Base-by-base conservation (phyloP, 768 basidiomycete species). In the Psilocybe sp. region DNA sequence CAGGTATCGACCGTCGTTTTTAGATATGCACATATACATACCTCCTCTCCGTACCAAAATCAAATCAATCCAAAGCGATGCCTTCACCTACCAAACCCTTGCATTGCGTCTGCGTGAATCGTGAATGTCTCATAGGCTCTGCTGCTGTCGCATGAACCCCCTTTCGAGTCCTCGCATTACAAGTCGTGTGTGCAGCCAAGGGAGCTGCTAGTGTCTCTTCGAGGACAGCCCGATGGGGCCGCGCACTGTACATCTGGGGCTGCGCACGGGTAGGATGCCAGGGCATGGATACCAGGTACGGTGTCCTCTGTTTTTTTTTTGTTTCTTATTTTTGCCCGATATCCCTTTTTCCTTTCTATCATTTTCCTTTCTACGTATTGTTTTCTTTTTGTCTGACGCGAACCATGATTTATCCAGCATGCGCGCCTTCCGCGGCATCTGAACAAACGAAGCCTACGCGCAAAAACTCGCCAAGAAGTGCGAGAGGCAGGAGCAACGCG, bases 171-270 rank as follows among this genome's bases (percentile, higher is more conserved):
- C 19, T 85, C 84, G 5, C 70, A 75, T 44, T 95, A 92, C 79
- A 81, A 78, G 63, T 69, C 76, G 44, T 96, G 92, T 70, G 72
- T 75, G 9, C 67, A 73, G 15, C 80, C 86, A 0, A 92, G 87
- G 89, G 84, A 90, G 55, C 77, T 96, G 16, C 77, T 94, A 90
- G 89, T 93, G 89, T 65, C 93, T 92, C 0, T 82, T 94, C 57
- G 87, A 93, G 61, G 74, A 85, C 34, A 94, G 89, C 58, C 80
- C 86, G 4, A 84, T 86, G n/a, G 78, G 92, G 95, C 61, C 79
- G 93, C 46, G 87, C 84, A 2, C 69, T 94, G 41, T 94, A 93
- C 58, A 75, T 92, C 16, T 95, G 90, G 86, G 91, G 83, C 10
- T 96, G 92, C 60, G 73, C 87, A 2, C 74, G 77, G 33, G 67